Conservation (phyloP, 345 rosid species). For the Bruguiera gymnorhiza region DNA sequence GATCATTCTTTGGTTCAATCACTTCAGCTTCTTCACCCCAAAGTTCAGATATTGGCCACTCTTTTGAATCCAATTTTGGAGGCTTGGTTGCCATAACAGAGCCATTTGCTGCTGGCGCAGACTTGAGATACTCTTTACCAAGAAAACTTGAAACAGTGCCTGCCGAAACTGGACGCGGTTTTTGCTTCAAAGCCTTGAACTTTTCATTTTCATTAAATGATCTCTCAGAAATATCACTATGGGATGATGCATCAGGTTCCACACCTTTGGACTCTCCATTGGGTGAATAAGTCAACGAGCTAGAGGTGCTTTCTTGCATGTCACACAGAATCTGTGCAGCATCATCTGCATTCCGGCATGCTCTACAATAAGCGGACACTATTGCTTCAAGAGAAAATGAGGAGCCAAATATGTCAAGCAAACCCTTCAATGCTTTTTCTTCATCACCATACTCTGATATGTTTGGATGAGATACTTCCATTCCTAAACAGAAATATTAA, state of each 20-base stretch:
- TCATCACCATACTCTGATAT: slow-evolving; percentile 26
- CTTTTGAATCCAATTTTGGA: slow-evolving; percentile 40
- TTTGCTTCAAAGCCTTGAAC: slow-evolving; percentile 33
- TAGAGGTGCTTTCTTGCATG: slow-evolving; percentile 20
- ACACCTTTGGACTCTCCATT: slow-evolving; percentile 11
- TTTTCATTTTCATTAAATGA: slow-evolving; percentile 26
- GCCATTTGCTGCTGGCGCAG: slow-evolving; percentile 27
- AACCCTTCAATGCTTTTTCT: slow-evolving; percentile 36
- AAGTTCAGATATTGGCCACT: slow-evolving; percentile 31
- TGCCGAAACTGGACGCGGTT: slow-evolving; percentile 40
- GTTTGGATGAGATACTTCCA: slow-evolving; percentile 39
- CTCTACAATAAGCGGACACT: slow-evolving; percentile 44
- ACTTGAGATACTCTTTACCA: slow-evolving; percentile 41
- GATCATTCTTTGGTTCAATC: slow-evolving; percentile 14
- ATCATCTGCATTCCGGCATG: slow-evolving; percentile 30
- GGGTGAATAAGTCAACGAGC: slow-evolving; percentile 19
- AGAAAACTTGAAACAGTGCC: slow-evolving; percentile 48
- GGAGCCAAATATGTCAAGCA: slow-evolving; percentile 46
- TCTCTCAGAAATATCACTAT: slow-evolving; percentile 11
- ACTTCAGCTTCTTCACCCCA: slow-evolving; percentile 27
- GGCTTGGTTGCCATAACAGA: slow-evolving; percentile 37
- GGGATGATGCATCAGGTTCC: slow-evolving; percentile 19
- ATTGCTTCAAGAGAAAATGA: slow-evolving; percentile 37
- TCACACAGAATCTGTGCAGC: slow-evolving; percentile 41
- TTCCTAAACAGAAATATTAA: slow-evolving; percentile 11